A percentile compares a stretch with the other conserved stretches of the same genome.
Conservation (phyloP, 352 stramenopile genomes). For the Pythium coloratum region DNA sequence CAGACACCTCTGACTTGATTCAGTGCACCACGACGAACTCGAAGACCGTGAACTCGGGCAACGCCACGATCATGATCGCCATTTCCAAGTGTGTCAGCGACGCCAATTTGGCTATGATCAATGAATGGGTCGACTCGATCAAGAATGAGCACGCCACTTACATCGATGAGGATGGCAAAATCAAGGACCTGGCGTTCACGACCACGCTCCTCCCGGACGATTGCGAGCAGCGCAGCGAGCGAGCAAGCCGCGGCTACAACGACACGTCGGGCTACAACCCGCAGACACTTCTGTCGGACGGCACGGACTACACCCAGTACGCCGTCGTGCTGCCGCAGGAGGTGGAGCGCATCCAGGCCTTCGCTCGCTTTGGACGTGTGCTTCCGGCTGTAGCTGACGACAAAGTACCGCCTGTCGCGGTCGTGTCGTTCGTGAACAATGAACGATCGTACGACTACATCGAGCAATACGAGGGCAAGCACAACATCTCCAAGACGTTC, state of each 20-base stretch:
- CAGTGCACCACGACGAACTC: not conserved
- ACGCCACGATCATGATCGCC: slow-evolving; percentile 45
- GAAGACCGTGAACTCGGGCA: slow-evolving; percentile 14
- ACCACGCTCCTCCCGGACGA: not conserved
- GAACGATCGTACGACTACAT: slow-evolving; percentile 38
- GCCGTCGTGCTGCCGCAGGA: slow-evolving; percentile 15
- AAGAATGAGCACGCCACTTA: slow-evolving; percentile 17
- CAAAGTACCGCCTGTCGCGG: slow-evolving; percentile 16
- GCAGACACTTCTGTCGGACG: slow-evolving; percentile 6
- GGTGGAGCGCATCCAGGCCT: slow-evolving; percentile 37
- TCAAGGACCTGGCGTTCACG: slow-evolving; percentile 28
- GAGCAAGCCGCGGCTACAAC: not conserved
- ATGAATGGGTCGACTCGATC: slow-evolving; percentile 45
- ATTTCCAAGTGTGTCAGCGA: slow-evolving; percentile 65
- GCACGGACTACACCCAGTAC: not conserved
- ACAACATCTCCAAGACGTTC: slow-evolving; percentile 36
- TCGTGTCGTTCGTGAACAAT: slow-evolving; percentile 49
- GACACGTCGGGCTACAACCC: not conserved
- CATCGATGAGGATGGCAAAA: slow-evolving; percentile 9
- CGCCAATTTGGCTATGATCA: slow-evolving; percentile 33
- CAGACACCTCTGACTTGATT: not conserved
- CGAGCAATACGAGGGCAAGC: slow-evolving; percentile 26
- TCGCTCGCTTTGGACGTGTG: slow-evolving; percentile 36
- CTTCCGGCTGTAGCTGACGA: slow-evolving; percentile 14
- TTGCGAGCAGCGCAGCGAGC: not conserved